phyloP scores from a whole-genome alignment of 768 basidiomycete genomes.

The Coprinopsis strossmayeri region DNA sequence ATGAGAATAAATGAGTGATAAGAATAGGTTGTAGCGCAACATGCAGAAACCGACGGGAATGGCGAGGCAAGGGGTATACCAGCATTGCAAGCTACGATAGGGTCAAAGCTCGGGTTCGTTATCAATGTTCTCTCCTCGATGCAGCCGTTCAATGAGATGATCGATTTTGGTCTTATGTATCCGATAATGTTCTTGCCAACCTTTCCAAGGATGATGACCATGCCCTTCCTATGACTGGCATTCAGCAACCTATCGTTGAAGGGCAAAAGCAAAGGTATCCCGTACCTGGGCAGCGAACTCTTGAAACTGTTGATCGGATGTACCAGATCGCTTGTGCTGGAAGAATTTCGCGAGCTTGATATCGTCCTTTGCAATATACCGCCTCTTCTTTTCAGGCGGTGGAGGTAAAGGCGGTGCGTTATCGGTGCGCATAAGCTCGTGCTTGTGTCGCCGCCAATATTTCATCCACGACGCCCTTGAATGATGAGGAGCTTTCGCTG shows the following conservation, averaged over 20 bases:
- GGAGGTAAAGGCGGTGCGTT: slow-evolving; percentile 64
- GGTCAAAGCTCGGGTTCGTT: no score
- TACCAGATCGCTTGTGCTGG: slow-evolving; percentile 66
- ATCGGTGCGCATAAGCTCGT: slow-evolving; percentile 66
- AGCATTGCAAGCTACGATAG: no score
- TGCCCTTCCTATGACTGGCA: slow-evolving; percentile 50
- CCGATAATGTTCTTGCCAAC: slow-evolving; percentile 89
- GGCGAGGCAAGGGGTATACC: no score
- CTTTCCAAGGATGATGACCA: slow-evolving; percentile 90
- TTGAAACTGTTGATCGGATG: slow-evolving; percentile 81
- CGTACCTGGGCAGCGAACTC: slow-evolving; percentile 65
- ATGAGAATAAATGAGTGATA: no score
- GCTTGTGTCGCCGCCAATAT: slow-evolving; percentile 84
- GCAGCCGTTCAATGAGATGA: slow-evolving; percentile 60
- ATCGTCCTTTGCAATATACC: slow-evolving; percentile 77
- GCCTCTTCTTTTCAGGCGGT: slow-evolving; percentile 83
- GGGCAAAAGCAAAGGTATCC: slow-evolving; percentile 10
- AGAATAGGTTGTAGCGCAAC: no score
- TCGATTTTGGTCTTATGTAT: slow-evolving; percentile 87
- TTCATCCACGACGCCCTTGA: slow-evolving; percentile 95
- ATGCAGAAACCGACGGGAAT: no score
- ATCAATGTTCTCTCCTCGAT: slow-evolving; percentile 47
- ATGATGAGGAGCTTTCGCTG: slow-evolving; percentile 70
- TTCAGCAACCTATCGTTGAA: slow-evolving; percentile 5
- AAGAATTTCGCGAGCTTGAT: slow-evolving; percentile 75